phyloP scores from a whole-genome alignment of 257 asterid genomes.

The Henckelia pumila region DNA sequence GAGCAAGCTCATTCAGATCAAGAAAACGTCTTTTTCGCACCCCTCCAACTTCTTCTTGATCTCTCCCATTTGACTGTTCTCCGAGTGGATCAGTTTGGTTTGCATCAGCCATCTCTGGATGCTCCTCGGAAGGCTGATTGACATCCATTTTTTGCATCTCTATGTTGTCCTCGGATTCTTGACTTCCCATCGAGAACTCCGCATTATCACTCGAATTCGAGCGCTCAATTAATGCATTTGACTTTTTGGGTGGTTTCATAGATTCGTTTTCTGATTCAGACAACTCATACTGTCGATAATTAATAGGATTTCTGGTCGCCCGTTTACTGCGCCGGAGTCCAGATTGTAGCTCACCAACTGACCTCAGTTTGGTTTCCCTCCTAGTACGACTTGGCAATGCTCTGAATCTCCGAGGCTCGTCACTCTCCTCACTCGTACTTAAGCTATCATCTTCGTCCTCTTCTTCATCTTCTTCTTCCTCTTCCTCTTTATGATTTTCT shows the following conservation, averaged over 20 bases:
- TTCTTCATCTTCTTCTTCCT: conserved; percentile 84
- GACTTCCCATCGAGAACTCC: conserved; percentile 51
- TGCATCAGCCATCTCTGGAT: conserved; percentile 35
- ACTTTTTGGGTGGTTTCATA: conserved; percentile 50
- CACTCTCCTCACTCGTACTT: conserved; percentile 70
- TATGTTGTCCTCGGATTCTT: conserved; percentile 46
- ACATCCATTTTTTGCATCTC: conserved; percentile 39
- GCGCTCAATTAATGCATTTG: conserved; percentile 40
- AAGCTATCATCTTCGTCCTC: conserved; percentile 62
- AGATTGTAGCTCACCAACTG: conserved; percentile 53
- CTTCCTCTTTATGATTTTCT: conserved; percentile 77
- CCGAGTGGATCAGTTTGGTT: conserved; percentile 29
- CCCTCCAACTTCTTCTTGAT: conserved; percentile 46
- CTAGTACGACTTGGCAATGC: conserved; percentile 58
- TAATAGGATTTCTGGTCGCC: conserved; percentile 69
- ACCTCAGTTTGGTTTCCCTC: conserved; percentile 65
- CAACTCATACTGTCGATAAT: conserved; percentile 68
- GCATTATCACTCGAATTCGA: conserved; percentile 44
- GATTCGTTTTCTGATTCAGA: conserved; percentile 77
- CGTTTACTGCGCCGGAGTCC: conserved; percentile 93
- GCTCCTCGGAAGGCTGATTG: conserved; percentile 36
- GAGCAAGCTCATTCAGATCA: conserved; percentile 91
- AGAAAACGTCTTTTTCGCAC: conserved; percentile 61
- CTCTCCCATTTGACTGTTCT: conserved; percentile 36
- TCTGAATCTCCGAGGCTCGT: conserved; percentile 42